Evolutionary conservation across 768 basidiomycete species (phyloP).

Genomic region (Boletus rubescentipes): DNA sequence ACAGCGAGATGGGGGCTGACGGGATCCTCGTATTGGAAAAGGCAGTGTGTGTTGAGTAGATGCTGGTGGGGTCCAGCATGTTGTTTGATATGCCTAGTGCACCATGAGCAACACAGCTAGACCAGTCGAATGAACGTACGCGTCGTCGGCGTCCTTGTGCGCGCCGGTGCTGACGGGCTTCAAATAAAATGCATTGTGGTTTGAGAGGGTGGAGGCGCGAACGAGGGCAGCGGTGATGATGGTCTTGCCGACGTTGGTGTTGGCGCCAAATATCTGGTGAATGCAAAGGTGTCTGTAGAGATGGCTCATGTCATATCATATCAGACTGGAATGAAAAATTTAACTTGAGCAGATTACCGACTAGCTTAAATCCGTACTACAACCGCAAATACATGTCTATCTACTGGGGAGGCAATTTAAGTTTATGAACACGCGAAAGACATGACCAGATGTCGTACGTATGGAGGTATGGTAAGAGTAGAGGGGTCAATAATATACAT

Average conservation of each 20-base stretch:
- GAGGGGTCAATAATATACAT: conserved; percentile 26
- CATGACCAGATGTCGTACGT: conserved; percentile 29
- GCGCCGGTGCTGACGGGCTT: conserved; percentile 94
- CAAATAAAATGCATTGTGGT: conserved; percentile 60
- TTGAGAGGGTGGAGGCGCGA: conserved; percentile 64
- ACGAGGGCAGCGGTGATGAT: conserved; percentile 83
- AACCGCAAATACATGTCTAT: conserved; percentile 11
- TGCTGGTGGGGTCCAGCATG: conserved; percentile 42
- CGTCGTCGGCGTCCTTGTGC: conserved; percentile 77
- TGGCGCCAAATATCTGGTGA: conserved; percentile 93
- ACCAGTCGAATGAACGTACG: conserved; percentile 44
- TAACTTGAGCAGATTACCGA: not conserved
- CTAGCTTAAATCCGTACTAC: conserved; percentile 20
- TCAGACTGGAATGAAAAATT: not conserved
- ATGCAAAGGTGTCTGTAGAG: conserved; percentile 84
- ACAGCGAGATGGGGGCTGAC: conserved; percentile 94
- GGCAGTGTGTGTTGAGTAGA: conserved; percentile 60
- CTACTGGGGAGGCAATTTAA: conserved; percentile 4
- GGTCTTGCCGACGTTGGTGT: conserved; percentile 96
- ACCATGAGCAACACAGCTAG: not conserved
- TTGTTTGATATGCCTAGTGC: conserved; percentile 62
- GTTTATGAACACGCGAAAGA: conserved; percentile 22
- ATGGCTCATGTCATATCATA: conserved; percentile 56
- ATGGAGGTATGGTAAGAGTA: conserved; percentile 14
- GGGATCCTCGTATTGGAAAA: conserved; percentile 84